Evolutionary conservation across 2,329 filamentous ascomycete genomes (phyloP), one percentile per base, ranked within the genome.

Genomic region (Cytospora paraplurivora): DNA sequence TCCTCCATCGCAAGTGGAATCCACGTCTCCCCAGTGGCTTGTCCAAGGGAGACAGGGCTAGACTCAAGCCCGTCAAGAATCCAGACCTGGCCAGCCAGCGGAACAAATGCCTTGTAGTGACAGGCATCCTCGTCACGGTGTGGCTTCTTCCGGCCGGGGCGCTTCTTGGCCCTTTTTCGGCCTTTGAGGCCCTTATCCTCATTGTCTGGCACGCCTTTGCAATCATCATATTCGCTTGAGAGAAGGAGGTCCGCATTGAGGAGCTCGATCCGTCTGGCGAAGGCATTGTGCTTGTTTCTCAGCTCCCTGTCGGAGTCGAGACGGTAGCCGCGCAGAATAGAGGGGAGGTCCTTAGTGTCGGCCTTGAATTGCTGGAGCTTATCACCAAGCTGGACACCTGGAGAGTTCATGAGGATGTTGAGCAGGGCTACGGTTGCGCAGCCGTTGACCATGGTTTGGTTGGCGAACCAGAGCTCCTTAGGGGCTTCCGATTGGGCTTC

Each of bases 341-440:
- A 89, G 17, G 85, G 84, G 66, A 97, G 84, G 15, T 81, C 72
- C 67, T 79, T 79, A 0, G 93, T 96, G 44, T 87, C 85, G 0
- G 87, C 78, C 70, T 91, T 94, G 78, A 98, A 96, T 15, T 81
- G 77, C 34, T 80, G 76, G 1, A 98, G 82, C 64, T 88, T 81
- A n/a, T 85, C 77, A 4, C 93, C 92, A 7, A 97, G 82, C 12
- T 86, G 77, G 4, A 92, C 76, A 0, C 79, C 80, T 0, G 85
- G 78, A 32, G 88, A 82, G 72, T 98, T 98, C 85, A 97, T 96
- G 72, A 97, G 79, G 65, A 97, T 96, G 71, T 98, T 98, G 69
- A 97, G 83, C 68, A 98, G 81, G 4, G 95, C 93, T 53, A 97
- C 86, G n/a, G 92, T 95, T 21, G 92, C 95, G 76, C 95, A 99